A percentile compares a stretch with the other conserved stretches of the same genome.
phyloP scores from a whole-genome alignment of 805 yeast species.

The Wickerhamiella lipophila region DNA sequence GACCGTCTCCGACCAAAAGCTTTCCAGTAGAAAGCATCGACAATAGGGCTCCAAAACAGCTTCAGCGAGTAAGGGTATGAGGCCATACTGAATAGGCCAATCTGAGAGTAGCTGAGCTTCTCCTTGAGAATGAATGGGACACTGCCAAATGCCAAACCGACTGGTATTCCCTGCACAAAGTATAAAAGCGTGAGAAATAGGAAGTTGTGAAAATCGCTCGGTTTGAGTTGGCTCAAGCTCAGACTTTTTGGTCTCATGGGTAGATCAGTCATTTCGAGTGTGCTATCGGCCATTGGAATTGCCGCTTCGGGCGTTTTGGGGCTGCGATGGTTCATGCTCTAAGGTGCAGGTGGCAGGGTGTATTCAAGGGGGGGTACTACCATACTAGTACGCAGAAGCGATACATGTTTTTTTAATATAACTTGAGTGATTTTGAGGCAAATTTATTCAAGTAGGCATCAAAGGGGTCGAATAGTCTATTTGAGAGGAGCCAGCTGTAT shows the following conservation, averaged over 20 bases:
- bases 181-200: conserved; percentile 59
- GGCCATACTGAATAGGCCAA: conserved; percentile 82
- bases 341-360: conserved; percentile 2
- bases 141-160: conserved; percentile 89
- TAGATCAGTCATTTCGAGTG: not conserved
- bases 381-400: too few species aligned
- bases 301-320: conserved; percentile 6
- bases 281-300: conserved; percentile 7
- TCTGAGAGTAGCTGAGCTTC: conserved; percentile 70
- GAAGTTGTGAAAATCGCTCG: conserved; percentile 60
- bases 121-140: conserved; percentile 82
- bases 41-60: conserved; percentile 89
- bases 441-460: too few species aligned
- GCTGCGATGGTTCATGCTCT: conserved; percentile 5
- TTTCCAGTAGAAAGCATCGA: conserved; percentile 66
- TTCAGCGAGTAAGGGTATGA: conserved; percentile 91
- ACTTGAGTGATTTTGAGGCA: too few species aligned
- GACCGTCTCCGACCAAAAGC: conserved; percentile 70
- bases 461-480: too few species aligned
- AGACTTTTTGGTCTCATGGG: conserved; percentile 12
- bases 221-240: conserved; percentile 24
- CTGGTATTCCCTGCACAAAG: conserved; percentile 90
- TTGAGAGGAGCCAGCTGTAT: too few species aligned
- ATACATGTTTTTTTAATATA: too few species aligned
- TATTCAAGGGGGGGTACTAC: not conserved